Base-by-base conservation (phyloP, 371 early-diverging fungal species). In the Mucor saturninus region DNA sequence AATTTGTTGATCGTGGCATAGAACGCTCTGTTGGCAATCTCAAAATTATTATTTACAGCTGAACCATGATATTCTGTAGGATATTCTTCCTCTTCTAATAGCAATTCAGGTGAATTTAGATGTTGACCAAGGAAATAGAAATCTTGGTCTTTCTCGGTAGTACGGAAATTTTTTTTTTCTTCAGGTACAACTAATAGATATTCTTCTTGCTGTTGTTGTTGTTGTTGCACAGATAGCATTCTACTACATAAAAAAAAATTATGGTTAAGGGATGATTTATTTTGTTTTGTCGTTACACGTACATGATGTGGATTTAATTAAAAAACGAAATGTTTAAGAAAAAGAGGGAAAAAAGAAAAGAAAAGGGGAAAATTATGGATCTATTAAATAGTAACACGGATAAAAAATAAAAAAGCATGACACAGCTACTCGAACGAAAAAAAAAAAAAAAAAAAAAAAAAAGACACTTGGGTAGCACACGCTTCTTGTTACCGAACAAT, bases 1-100 rank as follows among this genome's bases (percentile, higher is more conserved):
- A 81, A 78, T 54, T 81, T 81, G 35, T 76, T 60, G 55, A 78
- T 74, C 4, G 81, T 81, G 2, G 76, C 78, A 70, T 76, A 76
- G 46, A 76, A 81, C 7, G 72, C 74, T 14, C 81, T 76, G 35
- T 69, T 72, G 0, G 78, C 78, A 14, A 71, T 64, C 52, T 78
- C 75, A 58, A 72, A 74, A 37, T 62, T 48, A 31, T 30, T 32
- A 5, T 6, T 42, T 14, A 11, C 8, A 6, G 51, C 32, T 49
- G 51, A 39, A 50, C 50, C 26, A 29, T 59, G 50, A 38, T 38
- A 54, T 14, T 32, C 52, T 10, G 38, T 51, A 32, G 62, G n/a
- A 46, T 62, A 61, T 40, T 67, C 67, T 28, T 67, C 57, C 40
- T 67, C 67, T 14, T 67, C 57, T 40, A 62, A 39, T 26, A 46